Percentiles rank a stretch among this genome's conserved stretches.
phyloP scores from a whole-genome alignment of 2,329 filamentous ascomycete species.

The Coleophoma eucalyptorum region DNA sequence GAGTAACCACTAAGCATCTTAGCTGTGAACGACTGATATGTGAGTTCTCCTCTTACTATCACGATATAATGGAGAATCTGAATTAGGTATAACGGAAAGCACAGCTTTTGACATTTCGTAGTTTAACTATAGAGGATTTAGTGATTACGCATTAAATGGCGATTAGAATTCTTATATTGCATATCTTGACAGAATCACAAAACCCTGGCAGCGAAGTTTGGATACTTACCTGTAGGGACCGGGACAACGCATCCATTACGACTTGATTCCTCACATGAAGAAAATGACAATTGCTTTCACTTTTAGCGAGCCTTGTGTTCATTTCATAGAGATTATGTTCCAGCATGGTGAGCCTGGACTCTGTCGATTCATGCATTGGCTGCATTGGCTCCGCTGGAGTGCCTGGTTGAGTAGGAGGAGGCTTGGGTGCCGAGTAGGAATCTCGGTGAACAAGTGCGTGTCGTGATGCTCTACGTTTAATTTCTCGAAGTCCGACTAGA shows the following conservation, averaged over 20 bases:
- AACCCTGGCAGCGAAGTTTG: background rate
- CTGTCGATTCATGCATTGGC: conserved; percentile 67
- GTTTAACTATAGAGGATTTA: conserved; percentile 61
- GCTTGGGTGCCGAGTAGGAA: conserved; percentile 76
- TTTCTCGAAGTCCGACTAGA: conserved; percentile 84
- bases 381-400: conserved; percentile 79
- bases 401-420: conserved; percentile 70
- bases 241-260: conserved; percentile 74
- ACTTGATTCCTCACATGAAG: conserved; percentile 79
- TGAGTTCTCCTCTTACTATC: conserved; percentile 60
- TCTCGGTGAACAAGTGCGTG: conserved; percentile 93
- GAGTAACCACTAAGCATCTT: conserved; percentile 42
- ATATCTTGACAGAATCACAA: background rate
- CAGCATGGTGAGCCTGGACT: conserved; percentile 69
- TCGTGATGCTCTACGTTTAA: conserved; percentile 89
- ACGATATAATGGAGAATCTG: conserved; percentile 73
- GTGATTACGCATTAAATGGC: conserved; percentile 5
- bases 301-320: conserved; percentile 69
- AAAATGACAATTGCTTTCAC: conserved; percentile 62
- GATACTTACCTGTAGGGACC: conserved; percentile 60
- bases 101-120: conserved; percentile 78
- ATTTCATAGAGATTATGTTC: conserved; percentile 85
- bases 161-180: background rate
- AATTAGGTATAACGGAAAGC: conserved; percentile 67
- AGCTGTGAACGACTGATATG: conserved; percentile 12